phyloP scores from a whole-genome alignment of 2,329 filamentous ascomycete species.

The Fusarium miscanthi region DNA sequence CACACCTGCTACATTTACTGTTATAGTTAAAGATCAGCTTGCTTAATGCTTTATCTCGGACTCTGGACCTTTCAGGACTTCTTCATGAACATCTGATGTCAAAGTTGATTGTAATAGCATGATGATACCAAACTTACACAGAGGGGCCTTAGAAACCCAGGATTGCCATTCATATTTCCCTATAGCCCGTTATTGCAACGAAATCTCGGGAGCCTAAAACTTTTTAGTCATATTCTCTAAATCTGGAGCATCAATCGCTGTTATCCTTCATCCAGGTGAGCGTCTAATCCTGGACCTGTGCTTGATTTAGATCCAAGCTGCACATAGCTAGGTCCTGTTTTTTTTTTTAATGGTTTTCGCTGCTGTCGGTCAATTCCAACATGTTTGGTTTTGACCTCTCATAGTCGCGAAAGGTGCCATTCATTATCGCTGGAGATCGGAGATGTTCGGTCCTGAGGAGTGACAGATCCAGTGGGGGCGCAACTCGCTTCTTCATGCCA shows the following conservation, averaged over 20 bases:
- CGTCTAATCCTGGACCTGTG: background rate
- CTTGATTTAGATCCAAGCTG: background rate
- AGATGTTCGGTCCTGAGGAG: background rate
- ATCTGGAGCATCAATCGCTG: background rate
- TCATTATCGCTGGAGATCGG: background rate
- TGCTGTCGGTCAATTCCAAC: background rate
- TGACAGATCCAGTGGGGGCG: background rate
- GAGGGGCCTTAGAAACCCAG: background rate
- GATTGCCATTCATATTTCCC: background rate
- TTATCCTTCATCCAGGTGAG: background rate
- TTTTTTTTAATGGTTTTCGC: background rate
- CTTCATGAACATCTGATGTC: background rate
- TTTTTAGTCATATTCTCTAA: background rate
- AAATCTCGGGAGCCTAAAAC: background rate
- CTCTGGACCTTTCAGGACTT: background rate
- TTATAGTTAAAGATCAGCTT: background rate
- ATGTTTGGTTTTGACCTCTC: background rate
- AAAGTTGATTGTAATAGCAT: background rate
- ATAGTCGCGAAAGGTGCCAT: background rate
- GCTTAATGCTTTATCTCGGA: background rate
- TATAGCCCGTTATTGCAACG: background rate
- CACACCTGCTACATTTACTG: background rate
- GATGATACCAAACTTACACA: background rate
- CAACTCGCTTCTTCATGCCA: background rate
- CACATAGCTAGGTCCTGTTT: background rate